A percentile compares a stretch with the other conserved stretches of the same genome.
phyloP scores from a whole-genome alignment of 2,329 filamentous ascomycete species.

The Fonsecaea erecta region DNA sequence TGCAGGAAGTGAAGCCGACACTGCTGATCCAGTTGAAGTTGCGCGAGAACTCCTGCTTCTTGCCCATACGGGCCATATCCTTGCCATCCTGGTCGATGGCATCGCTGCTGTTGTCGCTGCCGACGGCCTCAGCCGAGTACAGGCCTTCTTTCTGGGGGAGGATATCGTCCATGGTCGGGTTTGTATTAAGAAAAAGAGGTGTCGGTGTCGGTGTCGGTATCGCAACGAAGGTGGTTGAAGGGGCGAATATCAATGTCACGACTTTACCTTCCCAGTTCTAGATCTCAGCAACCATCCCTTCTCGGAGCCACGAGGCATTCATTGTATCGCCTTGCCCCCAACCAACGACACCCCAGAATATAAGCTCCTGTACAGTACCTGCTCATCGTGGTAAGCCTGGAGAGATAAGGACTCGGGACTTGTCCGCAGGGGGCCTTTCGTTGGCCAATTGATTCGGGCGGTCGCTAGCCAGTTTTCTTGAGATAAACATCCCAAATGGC shows the following conservation, averaged over 20 bases:
- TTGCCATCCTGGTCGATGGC: slow-evolving; percentile 11
- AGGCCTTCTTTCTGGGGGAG: background rate
- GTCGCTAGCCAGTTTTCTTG: background rate
- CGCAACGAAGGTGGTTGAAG: no score
- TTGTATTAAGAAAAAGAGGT: no score
- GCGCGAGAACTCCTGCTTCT: slow-evolving; percentile 22
- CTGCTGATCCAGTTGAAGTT: slow-evolving; percentile 26
- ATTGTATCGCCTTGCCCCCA: no score
- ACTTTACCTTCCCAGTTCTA: no score
- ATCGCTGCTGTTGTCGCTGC: slow-evolving; percentile 6
- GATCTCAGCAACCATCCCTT: background rate
- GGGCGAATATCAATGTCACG: no score
- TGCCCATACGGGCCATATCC: slow-evolving; percentile 21
- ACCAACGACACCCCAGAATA: background rate
- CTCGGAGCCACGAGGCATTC: background rate
- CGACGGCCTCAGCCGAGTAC: background rate
- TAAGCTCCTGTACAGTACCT: background rate
- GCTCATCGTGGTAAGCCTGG: background rate
- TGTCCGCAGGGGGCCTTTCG: background rate
- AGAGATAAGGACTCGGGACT: slow-evolving; percentile 2
- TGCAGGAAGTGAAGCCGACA: slow-evolving; percentile 20
- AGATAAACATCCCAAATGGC: background rate
- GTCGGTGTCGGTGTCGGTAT: no score
- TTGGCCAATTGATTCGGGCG: background rate
- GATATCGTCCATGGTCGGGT: background rate